A percentile compares a stretch with the other conserved stretches of the same genome.
Conservation (phyloP, 352 stramenopile genomes). For the Phytophthora pseudosyringae region DNA sequence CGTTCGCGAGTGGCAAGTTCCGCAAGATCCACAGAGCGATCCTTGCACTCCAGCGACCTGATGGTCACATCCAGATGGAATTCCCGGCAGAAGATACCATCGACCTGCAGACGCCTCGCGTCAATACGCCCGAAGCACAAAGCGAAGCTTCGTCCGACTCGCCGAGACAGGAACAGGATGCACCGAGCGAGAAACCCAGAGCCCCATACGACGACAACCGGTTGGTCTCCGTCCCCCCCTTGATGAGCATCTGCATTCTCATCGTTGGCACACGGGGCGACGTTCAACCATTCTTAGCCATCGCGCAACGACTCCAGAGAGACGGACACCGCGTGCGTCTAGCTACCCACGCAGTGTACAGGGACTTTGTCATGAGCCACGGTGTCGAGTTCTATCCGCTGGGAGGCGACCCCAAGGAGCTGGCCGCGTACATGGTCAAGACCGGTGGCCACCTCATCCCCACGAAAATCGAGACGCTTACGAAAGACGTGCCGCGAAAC, state of each 20-base stretch:
- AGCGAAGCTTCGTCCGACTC: background rate
- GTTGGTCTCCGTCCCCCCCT: conserved; percentile 28
- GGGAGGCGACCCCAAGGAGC: conserved; percentile 71
- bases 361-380: conserved; percentile 77
- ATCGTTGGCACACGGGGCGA: conserved; percentile 89
- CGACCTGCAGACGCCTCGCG: conserved; percentile 18
- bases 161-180: background rate
- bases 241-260: conserved; percentile 88
- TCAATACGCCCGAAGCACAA: background rate
- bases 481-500: conserved; percentile 83
- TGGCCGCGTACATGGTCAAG: conserved; percentile 93
- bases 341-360: conserved; percentile 90
- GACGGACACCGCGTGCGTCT: conserved; percentile 92
- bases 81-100: conserved; percentile 43
- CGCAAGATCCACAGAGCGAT: conserved; percentile 19
- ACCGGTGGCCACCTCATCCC: conserved; percentile 81
- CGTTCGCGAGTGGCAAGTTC: conserved; percentile 19
- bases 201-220: background rate
- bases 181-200: background rate
- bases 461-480: conserved; percentile 61
- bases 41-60: conserved; percentile 24
- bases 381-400: conserved; percentile 84
- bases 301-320: conserved; percentile 68
- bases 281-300: conserved; percentile 85
- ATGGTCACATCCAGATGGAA: conserved; percentile 50